phyloP scores from a whole-genome alignment of 2,329 filamentous ascomycete species.

The Blastomyces percursus region DNA sequence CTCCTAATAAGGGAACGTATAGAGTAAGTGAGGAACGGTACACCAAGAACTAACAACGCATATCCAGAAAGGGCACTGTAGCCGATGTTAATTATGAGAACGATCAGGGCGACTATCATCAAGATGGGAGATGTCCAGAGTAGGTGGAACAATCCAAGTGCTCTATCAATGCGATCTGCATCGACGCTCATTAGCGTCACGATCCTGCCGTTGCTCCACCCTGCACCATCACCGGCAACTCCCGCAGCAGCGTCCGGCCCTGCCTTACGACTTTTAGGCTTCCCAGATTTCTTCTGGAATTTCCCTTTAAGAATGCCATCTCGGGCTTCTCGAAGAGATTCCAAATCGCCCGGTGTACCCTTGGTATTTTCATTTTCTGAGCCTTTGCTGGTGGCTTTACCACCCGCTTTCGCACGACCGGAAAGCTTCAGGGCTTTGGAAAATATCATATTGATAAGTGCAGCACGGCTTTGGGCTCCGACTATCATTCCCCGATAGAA shows the following conservation, averaged over 20 bases:
- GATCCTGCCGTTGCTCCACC: constrained; percentile 88
- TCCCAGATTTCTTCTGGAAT: constrained; percentile 27
- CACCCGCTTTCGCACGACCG: constrained; percentile 75
- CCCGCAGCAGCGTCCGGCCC: constrained; percentile 36
- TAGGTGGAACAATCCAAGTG: constrained; percentile 80
- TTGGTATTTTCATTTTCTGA: constrained; percentile 32
- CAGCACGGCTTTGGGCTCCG: constrained; percentile 70
- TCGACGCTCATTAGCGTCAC: constrained; percentile 93
- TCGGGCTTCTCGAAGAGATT: constrained; percentile 33
- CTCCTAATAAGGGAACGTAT: constrained; percentile 67
- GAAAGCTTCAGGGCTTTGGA: constrained; percentile 88
- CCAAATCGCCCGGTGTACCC: constrained; percentile 31
- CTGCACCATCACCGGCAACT: constrained; percentile 57
- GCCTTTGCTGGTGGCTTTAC: constrained; percentile 37
- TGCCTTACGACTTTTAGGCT: constrained; percentile 24
- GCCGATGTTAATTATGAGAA: constrained; percentile 75
- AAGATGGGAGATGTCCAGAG: constrained; percentile 77
- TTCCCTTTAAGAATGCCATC: constrained; percentile 30
- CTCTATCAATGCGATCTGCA: constrained; percentile 83
- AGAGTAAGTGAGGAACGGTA: constrained; percentile 65
- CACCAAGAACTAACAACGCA: constrained; percentile 63
- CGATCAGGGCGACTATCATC: constrained; percentile 63
- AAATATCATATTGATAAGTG: constrained; percentile 77
- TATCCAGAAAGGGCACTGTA: constrained; percentile 88
- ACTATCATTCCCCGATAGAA: constrained; percentile 88